Evolutionary conservation across 169 alveolate species (phyloP), one percentile per base, ranked within the genome.

Genomic region (Toxoplasma gondii): DNA sequence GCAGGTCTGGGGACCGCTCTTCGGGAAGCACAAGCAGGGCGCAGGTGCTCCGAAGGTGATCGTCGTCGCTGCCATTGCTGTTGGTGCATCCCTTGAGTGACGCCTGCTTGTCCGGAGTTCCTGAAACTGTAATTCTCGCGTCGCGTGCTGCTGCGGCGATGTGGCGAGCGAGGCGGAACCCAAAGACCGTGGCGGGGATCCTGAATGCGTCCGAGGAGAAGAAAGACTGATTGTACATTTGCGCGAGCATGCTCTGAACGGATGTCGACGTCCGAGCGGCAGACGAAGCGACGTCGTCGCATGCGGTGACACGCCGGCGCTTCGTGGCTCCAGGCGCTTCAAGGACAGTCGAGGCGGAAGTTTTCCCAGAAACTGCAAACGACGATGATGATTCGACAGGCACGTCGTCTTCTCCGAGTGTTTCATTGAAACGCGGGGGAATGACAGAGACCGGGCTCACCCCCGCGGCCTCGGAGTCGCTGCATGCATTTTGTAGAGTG

Each of bases 101-200:
- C 9, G 67, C 67, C 19, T 53, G 27, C 67, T 12, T 16, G 24
- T 78, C 29, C 29, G 12, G 2, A 4, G 86, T 45, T 12, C 86
- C 22, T 10, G n/a, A 36, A 19, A 78, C 27, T 1, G 86, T 45
- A 19, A 78, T 78, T 0, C 69, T 49, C 39, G 90, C 90, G 41
- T 82, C 90, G 17, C 90, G 90, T 10, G 38, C 90, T 2, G 69
- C 90, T 1, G 90, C 90, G 1, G 90, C 90, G 44, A 82, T 9
- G 54, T 29, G 67, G 43, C 67, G 53, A 2, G 90, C 1, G 41
- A 82, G 1, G 1, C 38, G n/a, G 90, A 82, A 82, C 5, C 90
- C 90, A 31, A 41, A 82, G 54, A 82, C 67, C 7, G 90, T 41
- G 24, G 41, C 90, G 0, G 90, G 90, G 10, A 82, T 67, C 49